Evolutionary conservation across 2,329 filamentous ascomycete species (phyloP), one percentile per base, ranked within the genome.

Genomic region (Cladosporium sp.): DNA sequence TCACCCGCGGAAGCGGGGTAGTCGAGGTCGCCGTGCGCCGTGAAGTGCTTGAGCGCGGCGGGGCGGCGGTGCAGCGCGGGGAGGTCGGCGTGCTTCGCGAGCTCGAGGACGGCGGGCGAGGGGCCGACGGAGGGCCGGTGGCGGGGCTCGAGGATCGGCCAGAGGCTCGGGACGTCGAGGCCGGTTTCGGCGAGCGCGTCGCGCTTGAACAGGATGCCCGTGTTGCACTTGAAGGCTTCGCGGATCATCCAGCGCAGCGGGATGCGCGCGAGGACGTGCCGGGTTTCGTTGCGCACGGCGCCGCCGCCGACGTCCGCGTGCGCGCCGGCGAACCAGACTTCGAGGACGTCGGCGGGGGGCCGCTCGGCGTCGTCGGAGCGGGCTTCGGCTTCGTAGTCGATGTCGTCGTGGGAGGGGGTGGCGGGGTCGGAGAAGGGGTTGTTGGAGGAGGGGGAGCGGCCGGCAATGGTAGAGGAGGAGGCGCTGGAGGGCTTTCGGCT

Each of bases 191-290:
- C 71, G 1, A 76, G 66, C 2, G 59, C 56, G 5, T 65, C 63
- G 0, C 70, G 66, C 37, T 68, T 64, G 63, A 75, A 75, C 14
- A 74, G 57, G 34, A 76, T 74, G 1, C 72, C 73, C 0, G 73
- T 74, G 46, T 75, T 61, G 61, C 72, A 74, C 56, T 73, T 70
- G 57, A 76, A 76, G 53, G 69, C 31, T 7, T 76, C 72, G 16
- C 73, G 66, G 9, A 76, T 65, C 73, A 76, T 76, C 74, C 74
- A 76, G 2, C 73, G 68, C 3, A 76, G 64, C 4, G 73, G 73
- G 11, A 75, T 75, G 3, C 70, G 69, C 3, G 72, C 67, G 8
- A 76, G 67, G 58, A 71, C 73, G 52, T 75, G 72, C 2, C 72
- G 66, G 38, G 63, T 63, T 33, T 68, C 66, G 54, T 75, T 74